Base-by-base conservation (phyloP, 176 grass and related monocot genomes). In the Pontederia crassipes region DNA sequence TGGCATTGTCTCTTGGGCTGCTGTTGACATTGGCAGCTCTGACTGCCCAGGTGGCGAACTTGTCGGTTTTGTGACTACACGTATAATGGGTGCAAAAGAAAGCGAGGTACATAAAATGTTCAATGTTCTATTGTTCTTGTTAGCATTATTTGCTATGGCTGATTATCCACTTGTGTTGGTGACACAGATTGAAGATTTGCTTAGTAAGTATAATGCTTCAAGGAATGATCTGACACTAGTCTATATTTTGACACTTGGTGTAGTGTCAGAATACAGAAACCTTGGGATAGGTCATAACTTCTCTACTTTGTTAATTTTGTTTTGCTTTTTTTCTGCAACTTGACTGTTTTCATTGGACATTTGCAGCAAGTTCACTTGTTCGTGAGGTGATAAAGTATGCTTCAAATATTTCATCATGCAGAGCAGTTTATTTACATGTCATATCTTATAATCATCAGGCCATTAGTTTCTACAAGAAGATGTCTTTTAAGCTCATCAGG, bases 381-480 rank as follows among this genome's bases (percentile, higher is more conserved):
- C 70, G 70, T 24, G 87, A 98, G 75, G 93, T 92, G 72, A 85
- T 88, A 78, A 98, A 98, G 75, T 91, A 98, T 78, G 84, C 93
- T 32, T 67, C 74, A 51, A 98, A 87, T 58, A 90, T 98, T 75
- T 77, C 77, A 17, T 83, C 69, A 74, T 98, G 93, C 79, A 83
- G 84, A 74, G 93, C 80, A 66, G 87, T 98, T 52, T 98, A 98
- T 75, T 81, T 98, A 52, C 93, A 98, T 91, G 87, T 98, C 72
- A 92, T 98, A 77, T 91, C 93, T 26, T 98, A 92, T 64, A 98
- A 98, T 65, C 88, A 85, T 53, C 87, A 84, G 73, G 93, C 93
- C 27, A 98, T 98, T 54, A 85, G 69, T 68, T 98, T 98, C 73
- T 98, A 98, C 68, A 88, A 92, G 72, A 98, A 98, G 77, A 98